Base-by-base conservation (phyloP, 306 rosid species). In the Vigna unguiculata region DNA sequence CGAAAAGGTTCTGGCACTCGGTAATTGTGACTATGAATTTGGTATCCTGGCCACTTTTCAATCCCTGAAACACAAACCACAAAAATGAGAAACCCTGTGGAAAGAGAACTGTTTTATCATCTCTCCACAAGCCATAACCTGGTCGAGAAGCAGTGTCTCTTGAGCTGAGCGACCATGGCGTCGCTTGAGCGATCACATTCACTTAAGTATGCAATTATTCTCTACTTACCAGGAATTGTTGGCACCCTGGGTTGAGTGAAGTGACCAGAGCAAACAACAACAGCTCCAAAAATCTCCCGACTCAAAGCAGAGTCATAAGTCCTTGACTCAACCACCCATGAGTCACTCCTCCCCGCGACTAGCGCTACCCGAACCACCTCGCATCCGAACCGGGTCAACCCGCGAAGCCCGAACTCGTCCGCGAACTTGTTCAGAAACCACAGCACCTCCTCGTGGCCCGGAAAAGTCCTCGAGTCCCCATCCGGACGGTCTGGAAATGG, bases 1-100 rank as follows among this genome's bases (percentile, higher is more conserved):
- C 47, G 63, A 74, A 80, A 80, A 6, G 80, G 64, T 58, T 80
- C 69, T 11, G 84, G 76, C n/a, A 66, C 80, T 21, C 84, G 60
- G 49, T 80, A 80, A n/a, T 74, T 81, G 69, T 81, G 85, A 62
- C 81, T 76, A 47, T 81, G 85, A 15, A 81, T 81, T 58, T 76
- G 81, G 25, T 15, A 62, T 52, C 81, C 85, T 3, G 74, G 59
- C 85, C 85, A 81, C 74, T 61, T 76, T 25, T 81, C 81, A 70
- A 76, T 70, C 2, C 85, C 85, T 76, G 54, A 52, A 60, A 38
- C 4, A 34, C 25, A 32, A 34, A 19, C 19, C 9, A 30, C 28
- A 8, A 30, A 43, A 43, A 55, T 5, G 28, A 20, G 65, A 46
- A 77, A 34, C 45, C 45, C 36, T 32, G 36, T 32, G 36, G 36